Percentiles rank a stretch among this genome's conserved stretches.
These are phyloP conservation scores for Coemansia sp. DNA, from an alignment of 192 early-diverging fungal genomes.

Conservation along the genomic window DNA sequence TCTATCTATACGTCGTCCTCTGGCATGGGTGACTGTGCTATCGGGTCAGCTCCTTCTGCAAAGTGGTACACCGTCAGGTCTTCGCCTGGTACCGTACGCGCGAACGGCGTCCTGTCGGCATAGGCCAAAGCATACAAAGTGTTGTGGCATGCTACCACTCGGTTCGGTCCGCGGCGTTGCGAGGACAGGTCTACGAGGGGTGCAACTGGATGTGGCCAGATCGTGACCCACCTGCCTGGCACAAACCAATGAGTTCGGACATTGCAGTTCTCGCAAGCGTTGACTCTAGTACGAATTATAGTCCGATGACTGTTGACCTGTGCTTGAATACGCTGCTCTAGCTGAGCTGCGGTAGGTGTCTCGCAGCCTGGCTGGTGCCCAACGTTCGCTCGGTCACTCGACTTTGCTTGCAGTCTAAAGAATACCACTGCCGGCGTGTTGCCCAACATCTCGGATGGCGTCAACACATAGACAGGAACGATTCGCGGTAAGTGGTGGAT, in stretches of 20 bases:
- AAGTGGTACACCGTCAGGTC: not conserved
- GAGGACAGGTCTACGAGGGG: not conserved
- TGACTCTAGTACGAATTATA: constrained; percentile 6
- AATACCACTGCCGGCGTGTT: not conserved
- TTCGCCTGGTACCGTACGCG: not conserved
- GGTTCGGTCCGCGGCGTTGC: constrained; percentile 10
- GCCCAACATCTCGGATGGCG: not conserved
- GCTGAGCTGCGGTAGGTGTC: not conserved
- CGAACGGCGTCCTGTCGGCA: not conserved
- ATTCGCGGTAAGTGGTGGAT: not conserved
- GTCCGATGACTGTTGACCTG: constrained; percentile 3
- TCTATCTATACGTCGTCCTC: too few species aligned
- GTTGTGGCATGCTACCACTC: constrained; percentile 2
- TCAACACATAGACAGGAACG: not conserved
- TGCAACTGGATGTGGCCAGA: not conserved
- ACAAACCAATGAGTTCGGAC: not conserved
- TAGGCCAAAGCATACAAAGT: not conserved
- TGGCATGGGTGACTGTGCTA: not conserved
- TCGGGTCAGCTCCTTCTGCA: not conserved
- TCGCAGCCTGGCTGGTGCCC: too few species aligned
- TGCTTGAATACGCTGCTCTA: not conserved
- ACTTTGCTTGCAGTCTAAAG: not conserved
- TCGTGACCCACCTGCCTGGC: constrained; percentile 15
- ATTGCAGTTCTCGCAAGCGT: not conserved
- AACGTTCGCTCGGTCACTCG: not conserved